Conservation (phyloP, 1,139 yeast genomes). For the Geotrichum cucujoidarum region DNA sequence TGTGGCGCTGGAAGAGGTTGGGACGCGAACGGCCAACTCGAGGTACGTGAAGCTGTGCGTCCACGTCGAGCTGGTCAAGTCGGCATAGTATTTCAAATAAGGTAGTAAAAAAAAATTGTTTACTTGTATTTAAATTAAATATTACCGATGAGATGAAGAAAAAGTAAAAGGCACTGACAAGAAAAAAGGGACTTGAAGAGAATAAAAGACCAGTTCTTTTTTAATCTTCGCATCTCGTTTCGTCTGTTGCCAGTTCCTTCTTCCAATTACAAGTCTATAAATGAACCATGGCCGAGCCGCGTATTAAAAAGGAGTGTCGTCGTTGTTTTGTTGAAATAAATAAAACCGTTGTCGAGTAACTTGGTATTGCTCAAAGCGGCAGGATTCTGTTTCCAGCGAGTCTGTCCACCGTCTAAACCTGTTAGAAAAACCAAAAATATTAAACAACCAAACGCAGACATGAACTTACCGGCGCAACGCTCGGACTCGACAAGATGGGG, state of each 20-base stretch:
- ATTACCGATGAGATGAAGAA: too few relatives aligned
- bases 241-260: too few relatives aligned
- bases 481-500: constrained; percentile 74
- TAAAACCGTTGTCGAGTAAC: neutral
- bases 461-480: constrained; percentile 63
- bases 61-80: neutral
- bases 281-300: neutral
- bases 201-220: too few relatives aligned
- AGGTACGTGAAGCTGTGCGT: neutral
- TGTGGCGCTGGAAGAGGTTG: constrained; percentile 4
- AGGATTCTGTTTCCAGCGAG: constrained; percentile 14
- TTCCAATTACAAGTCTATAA: too few relatives aligned
- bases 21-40: neutral
- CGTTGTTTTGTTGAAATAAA: neutral
- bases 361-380: constrained; percentile 11
- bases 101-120: too few relatives aligned
- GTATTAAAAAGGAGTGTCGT: neutral
- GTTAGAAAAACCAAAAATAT: constrained; percentile 1
- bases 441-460: neutral
- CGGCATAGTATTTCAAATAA: neutral
- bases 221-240: too few relatives aligned
- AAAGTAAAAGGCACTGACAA: too few relatives aligned
- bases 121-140: too few relatives aligned
- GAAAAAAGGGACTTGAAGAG: too few relatives aligned
- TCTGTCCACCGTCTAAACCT: constrained; percentile 14